phyloP scores from a whole-genome alignment of 2,329 filamentous ascomycete genomes.

The Bipolaris bicolor region DNA sequence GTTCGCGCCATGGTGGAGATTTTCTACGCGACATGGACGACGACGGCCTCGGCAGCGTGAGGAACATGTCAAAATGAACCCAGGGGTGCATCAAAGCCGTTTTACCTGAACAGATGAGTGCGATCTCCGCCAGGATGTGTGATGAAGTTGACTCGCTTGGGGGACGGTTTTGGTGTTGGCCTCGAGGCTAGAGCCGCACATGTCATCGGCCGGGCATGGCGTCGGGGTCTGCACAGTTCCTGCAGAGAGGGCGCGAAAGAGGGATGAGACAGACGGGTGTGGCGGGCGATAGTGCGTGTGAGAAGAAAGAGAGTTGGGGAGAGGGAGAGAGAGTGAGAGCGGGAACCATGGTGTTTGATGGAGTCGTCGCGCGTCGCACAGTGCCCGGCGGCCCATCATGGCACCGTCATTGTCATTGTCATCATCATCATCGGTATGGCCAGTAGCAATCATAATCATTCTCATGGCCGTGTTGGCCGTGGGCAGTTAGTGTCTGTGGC shows the following conservation, averaged over 20 bases:
- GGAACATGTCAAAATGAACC: conserved; percentile 3
- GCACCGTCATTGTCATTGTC: not conserved
- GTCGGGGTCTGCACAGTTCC: not conserved
- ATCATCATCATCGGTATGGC: not conserved
- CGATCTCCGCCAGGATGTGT: conserved; percentile 11
- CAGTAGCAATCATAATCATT: too few species aligned
- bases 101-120: conserved; percentile 9
- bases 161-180: not conserved
- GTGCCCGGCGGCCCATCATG: not conserved
- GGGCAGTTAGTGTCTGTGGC: not conserved
- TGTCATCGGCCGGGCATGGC: conserved; percentile 5
- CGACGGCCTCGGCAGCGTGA: conserved; percentile 11
- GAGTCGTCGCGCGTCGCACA: not conserved
- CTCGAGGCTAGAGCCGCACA: conserved; percentile 14
- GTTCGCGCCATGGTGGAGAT: conserved; percentile 14
- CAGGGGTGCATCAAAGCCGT: conserved; percentile 10
- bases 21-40: conserved; percentile 5
- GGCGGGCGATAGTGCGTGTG: conserved; percentile 1
- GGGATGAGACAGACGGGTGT: conserved; percentile 1
- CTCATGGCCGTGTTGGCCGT: not conserved
- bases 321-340: too few species aligned
- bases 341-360: not conserved
- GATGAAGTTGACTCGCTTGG: conserved; percentile 14
- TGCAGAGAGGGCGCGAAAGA: not conserved
- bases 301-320: not conserved